A percentile compares a stretch with the other conserved stretches of the same genome.
Conservation (phyloP, 805 yeast species). For the Candida odintsovae region DNA sequence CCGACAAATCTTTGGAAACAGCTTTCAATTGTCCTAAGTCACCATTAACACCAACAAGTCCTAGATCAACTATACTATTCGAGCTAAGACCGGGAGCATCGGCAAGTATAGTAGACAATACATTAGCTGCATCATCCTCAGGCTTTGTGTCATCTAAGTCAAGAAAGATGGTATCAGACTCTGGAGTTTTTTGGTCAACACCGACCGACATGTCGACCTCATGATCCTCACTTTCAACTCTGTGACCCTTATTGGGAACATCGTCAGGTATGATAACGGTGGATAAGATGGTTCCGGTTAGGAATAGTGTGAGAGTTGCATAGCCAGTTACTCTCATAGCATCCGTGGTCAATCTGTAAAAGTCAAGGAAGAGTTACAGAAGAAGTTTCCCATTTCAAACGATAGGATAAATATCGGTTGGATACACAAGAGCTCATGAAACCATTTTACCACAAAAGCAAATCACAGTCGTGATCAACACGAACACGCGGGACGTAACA, state of each 20-base stretch:
- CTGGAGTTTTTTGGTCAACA: not conserved
- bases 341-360: not conserved
- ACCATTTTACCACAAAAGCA: not conserved
- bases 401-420: not conserved
- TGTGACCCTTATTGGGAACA: not conserved
- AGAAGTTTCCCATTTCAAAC: no score
- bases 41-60: slow-evolving; percentile 1
- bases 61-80: slow-evolving; percentile 2
- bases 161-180: not conserved
- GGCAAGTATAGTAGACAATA: not conserved
- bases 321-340: not conserved
- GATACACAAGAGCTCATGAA: no score
- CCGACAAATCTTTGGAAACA: slow-evolving; percentile 7
- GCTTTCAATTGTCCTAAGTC: not conserved
- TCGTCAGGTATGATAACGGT: not conserved
- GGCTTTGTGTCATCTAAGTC: not conserved
- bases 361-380: not conserved
- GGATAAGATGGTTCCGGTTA: not conserved
- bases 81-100: not conserved
- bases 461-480: no score
- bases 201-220: not conserved
- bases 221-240: not conserved
- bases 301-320: no score
- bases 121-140: not conserved
- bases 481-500: no score